Evolutionary conservation across 495 filamentous ascomycete genomes (phyloP), one percentile per base, ranked within the genome.

Genomic region (Hypoxylon fragiforme): DNA sequence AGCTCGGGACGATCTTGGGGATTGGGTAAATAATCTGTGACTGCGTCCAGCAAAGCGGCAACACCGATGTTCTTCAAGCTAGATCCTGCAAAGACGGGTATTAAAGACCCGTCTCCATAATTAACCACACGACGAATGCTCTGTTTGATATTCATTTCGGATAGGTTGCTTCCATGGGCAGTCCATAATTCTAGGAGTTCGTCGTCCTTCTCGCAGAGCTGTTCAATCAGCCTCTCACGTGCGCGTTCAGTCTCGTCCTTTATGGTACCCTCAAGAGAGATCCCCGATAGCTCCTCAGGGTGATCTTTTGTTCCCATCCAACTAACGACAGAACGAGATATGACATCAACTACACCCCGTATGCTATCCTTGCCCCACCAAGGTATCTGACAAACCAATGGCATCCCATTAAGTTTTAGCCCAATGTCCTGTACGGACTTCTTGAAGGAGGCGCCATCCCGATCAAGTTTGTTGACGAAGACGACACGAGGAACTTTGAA

Each of bases 391-490:
- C 92, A 96, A 12, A 99, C 84, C 15, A 92, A 84, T 9, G 95
- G 95, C 83, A 86, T 94, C 1, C 85, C 89, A 51, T 81, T 77
- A 22, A 99, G 79, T 47, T 91, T 83, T 1, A 83, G 77, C 6
- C 85, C 91, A 15, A 94, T 85, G 66, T 97, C 91, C 46, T 85
- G 87, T 3, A 96, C 86, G 0, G 94, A 95, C 30, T 84, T 79
- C 14, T 84, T 85, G 74, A 97, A 99, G 3, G 89, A 86, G 7
- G 95, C 92, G 1, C 95, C 95, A 53, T 95, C 90, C 26, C 95
- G 86, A 63, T 99, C 95, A 9, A 99, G 82, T 69, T 99, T 99
- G 72, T 99, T 99, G 60, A 97, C 79, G 53, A 87, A 99, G 37
- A 96, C 77, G 21, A 97, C 81, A 18, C 91, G 76, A 9, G 95